A percentile compares a stretch with the other conserved stretches of the same genome.
phyloP scores from a whole-genome alignment of 257 asterid species.

The Echites panduratus region DNA sequence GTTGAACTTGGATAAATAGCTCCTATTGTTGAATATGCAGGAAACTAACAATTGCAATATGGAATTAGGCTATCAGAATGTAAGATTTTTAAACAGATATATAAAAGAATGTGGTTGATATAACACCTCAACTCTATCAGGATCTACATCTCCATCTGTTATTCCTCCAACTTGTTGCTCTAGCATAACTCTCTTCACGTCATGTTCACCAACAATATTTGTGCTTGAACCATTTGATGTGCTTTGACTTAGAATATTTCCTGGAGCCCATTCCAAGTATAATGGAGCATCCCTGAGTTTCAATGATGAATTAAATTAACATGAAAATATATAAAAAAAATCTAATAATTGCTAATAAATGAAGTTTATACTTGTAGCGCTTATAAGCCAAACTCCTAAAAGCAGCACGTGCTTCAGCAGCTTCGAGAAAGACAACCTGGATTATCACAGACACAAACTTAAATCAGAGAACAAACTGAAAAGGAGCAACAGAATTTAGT shows the following conservation, averaged over 20 bases:
- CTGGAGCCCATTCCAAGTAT: constrained; percentile 98
- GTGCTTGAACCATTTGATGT: constrained; percentile 27
- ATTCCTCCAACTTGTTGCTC: constrained; percentile 59
- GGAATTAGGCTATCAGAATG: background rate
- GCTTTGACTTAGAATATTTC: constrained; percentile 54
- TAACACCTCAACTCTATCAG: constrained; percentile 84
- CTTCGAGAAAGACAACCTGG: constrained; percentile 80
- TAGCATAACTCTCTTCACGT: constrained; percentile 41
- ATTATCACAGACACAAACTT: constrained; percentile 14
- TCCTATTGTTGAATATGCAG: background rate
- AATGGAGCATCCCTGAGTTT: constrained; percentile 75
- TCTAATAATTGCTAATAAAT: background rate
- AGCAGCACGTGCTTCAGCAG: constrained; percentile 86
- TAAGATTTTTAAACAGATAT: background rate
- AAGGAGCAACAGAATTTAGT: background rate
- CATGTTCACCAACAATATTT: constrained; percentile 41
- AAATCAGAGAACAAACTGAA: background rate
- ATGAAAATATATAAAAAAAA: background rate
- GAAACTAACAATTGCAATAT: background rate
- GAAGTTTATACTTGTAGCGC: constrained; percentile 74
- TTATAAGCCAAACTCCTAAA: constrained; percentile 76
- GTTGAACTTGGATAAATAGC: background rate
- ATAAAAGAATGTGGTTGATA: constrained; percentile 4
- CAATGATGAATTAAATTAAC: constrained; percentile 5
- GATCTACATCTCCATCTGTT: constrained; percentile 60